These are phyloP conservation scores for Omphalotus guepiniiformis DNA, from an alignment of 768 basidiomycete genomes.

Conservation along the genomic window DNA sequence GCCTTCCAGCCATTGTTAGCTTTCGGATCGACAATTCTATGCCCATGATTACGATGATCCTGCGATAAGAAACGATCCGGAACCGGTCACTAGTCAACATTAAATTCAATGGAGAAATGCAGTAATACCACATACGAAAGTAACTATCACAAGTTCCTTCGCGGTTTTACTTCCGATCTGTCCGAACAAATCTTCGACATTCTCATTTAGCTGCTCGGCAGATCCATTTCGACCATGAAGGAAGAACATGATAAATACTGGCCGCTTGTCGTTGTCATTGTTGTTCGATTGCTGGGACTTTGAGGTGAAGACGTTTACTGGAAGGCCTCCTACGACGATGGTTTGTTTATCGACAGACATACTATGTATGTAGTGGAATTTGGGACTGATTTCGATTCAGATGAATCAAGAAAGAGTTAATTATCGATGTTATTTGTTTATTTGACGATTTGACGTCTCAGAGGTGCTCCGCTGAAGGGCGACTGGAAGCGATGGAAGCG, in stretches of 20 bases:
- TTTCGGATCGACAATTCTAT: conserved; percentile 26
- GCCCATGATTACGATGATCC: conserved; percentile 48
- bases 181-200: conserved; percentile 23
- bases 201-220: conserved; percentile 22
- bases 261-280: conserved; percentile 8
- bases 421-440: too few species aligned
- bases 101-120: too few species aligned
- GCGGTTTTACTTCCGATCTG: conserved; percentile 10
- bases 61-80: conserved; percentile 13
- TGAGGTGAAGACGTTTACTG: conserved; percentile 29
- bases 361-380: too few species aligned
- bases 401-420: too few species aligned
- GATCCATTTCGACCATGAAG: conserved; percentile 39
- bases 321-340: conserved; percentile 33
- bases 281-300: conserved; percentile 10
- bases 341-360: conserved; percentile 17
- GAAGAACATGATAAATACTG: conserved; percentile 35
- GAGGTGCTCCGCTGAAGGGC: too few species aligned
- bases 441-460: too few species aligned
- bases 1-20: conserved; percentile 35
- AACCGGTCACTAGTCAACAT: not conserved
- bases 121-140: conserved; percentile 28
- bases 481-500: too few species aligned
- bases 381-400: too few species aligned
- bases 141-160: conserved; percentile 29